Evolutionary conservation across 805 yeast genomes (phyloP).

Genomic region (Yarrowia sp.): DNA sequence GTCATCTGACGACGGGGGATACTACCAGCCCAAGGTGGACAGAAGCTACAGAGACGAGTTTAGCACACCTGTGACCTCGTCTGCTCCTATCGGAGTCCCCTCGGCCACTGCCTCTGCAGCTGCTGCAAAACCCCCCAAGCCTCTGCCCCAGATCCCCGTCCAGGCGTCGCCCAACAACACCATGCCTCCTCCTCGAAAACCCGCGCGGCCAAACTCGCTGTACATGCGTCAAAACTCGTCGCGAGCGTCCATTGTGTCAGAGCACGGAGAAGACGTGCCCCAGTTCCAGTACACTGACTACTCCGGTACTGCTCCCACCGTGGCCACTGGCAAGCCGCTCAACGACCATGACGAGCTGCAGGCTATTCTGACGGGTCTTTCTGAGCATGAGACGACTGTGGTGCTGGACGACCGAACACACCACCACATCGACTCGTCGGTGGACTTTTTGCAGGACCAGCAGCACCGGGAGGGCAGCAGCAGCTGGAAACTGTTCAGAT

Average conservation of each 20-base stretch:
- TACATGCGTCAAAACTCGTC: conserved; percentile 30
- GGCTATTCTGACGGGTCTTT: conserved; percentile 49
- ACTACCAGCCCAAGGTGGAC: conserved; percentile 24
- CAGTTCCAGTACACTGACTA: conserved; percentile 24
- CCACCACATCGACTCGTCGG: conserved; percentile 49
- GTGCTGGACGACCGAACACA: conserved; percentile 46
- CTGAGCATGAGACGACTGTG: conserved; percentile 49
- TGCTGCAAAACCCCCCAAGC: conserved; percentile 21
- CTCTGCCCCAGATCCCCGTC: conserved; percentile 16
- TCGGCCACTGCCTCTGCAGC: conserved; percentile 1
- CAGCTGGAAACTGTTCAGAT: conserved; percentile 36
- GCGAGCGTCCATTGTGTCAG: conserved; percentile 17
- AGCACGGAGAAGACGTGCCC: conserved; percentile 22
- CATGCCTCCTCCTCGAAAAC: conserved; percentile 36
- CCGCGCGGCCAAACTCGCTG: conserved; percentile 39
- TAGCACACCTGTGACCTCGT: background rate
- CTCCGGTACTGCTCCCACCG: conserved; percentile 13
- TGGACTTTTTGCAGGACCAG: conserved; percentile 50
- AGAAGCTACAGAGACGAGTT: conserved; percentile 3
- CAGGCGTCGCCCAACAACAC: conserved; percentile 10
- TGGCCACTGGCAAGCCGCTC: conserved; percentile 30
- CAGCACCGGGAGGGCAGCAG: conserved; percentile 44
- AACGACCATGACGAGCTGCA: conserved; percentile 47
- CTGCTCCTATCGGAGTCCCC: conserved; percentile 1
- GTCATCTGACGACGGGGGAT: conserved; percentile 28